phyloP scores from a whole-genome alignment of 805 yeast genomes.

The Saturnispora bothae region DNA sequence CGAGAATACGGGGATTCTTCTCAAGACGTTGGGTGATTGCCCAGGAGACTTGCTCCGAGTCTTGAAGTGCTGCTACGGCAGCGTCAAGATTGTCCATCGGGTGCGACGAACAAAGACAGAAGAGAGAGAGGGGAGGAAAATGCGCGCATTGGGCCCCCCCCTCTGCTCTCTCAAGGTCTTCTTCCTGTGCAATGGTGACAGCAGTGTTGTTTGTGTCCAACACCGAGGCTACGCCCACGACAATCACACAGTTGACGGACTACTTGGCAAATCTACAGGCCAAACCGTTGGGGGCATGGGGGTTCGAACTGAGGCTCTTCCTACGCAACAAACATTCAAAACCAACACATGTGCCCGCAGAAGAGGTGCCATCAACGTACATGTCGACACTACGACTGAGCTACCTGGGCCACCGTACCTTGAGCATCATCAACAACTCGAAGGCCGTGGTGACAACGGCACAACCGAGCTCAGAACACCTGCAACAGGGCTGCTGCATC shows the following conservation, averaged over 20 bases:
- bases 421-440: conserved; percentile 39
- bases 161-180: too few relatives aligned
- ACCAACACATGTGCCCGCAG: conserved; percentile 28
- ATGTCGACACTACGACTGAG: conserved; percentile 43
- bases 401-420: conserved; percentile 33
- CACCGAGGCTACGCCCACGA: conserved; percentile 36
- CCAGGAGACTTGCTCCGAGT: conserved; percentile 59
- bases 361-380: conserved; percentile 33
- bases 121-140: neutral
- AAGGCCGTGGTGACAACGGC: conserved; percentile 26
- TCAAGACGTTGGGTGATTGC: conserved; percentile 54
- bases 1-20: conserved; percentile 48
- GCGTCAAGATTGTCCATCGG: conserved; percentile 21
- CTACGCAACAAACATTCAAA: conserved; percentile 48
- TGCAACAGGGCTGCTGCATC: conserved; percentile 40
- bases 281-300: conserved; percentile 52
- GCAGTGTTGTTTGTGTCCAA: conserved; percentile 32
- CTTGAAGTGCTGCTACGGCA: conserved; percentile 38
- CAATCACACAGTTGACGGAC: conserved; percentile 63
- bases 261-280: conserved; percentile 60
- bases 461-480: conserved; percentile 21
- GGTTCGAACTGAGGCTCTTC: conserved; percentile 56
- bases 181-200: conserved; percentile 21
- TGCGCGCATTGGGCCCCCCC: neutral
- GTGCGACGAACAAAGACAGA: neutral